Conservation (phyloP, 495 filamentous ascomycete species). For the Lentithecium fluviatile region DNA sequence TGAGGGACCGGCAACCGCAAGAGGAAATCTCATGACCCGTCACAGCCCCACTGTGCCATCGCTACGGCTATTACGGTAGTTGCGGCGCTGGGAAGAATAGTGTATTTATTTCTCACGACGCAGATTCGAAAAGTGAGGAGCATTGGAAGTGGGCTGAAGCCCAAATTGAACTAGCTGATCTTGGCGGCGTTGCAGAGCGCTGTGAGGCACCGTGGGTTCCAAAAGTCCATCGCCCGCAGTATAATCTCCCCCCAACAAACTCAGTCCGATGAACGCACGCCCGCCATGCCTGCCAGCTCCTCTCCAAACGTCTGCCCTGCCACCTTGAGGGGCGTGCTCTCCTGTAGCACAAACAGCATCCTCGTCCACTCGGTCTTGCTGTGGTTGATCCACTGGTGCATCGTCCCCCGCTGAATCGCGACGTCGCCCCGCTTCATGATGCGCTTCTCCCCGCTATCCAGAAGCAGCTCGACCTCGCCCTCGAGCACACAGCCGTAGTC, state of each 20-base stretch:
- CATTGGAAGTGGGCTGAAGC: background rate
- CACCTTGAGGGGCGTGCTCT: slow-evolving; percentile 33
- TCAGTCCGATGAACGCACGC: slow-evolving; percentile 24
- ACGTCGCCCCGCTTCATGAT: slow-evolving; percentile 62
- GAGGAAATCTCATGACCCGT: background rate
- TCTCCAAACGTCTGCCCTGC: slow-evolving; percentile 34
- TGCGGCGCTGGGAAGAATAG: background rate
- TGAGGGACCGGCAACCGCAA: background rate
- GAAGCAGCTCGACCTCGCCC: slow-evolving; percentile 55
- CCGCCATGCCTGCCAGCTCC: slow-evolving; percentile 31
- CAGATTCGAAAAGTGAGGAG: background rate
- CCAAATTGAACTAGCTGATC: background rate
- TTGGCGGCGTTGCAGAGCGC: too few species aligned
- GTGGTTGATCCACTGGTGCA: slow-evolving; percentile 66
- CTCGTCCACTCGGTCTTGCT: slow-evolving; percentile 46
- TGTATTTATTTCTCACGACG: background rate
- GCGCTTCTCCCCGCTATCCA: slow-evolving; percentile 60
- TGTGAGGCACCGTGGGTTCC: background rate
- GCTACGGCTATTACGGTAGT: background rate
- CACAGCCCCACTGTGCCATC: background rate
- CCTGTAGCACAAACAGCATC: slow-evolving; percentile 37
- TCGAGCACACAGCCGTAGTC: slow-evolving; percentile 40
- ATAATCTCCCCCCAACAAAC: background rate
- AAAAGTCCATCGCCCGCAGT: background rate
- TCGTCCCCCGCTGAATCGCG: slow-evolving; percentile 63